phyloP scores from a whole-genome alignment of 2,329 filamentous ascomycete genomes.

The Ascochyta rabiei region DNA sequence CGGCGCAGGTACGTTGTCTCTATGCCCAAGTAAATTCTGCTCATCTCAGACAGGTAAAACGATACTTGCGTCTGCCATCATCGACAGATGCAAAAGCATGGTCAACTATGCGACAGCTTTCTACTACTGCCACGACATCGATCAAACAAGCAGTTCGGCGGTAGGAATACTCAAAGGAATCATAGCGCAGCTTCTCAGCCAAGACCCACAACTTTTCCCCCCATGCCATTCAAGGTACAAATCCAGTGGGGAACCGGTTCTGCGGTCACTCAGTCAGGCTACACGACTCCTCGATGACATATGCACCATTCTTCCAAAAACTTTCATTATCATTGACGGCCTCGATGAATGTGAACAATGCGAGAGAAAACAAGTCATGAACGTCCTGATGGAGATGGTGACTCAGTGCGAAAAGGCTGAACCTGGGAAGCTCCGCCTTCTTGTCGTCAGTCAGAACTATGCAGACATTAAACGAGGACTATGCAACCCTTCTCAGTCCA shows the following conservation, averaged over 20 bases:
- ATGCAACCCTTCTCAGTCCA: constrained; percentile 2
- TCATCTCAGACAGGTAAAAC: constrained; percentile 31
- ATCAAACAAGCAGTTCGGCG: constrained; percentile 16
- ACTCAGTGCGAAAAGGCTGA: constrained; percentile 20
- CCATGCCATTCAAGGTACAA: constrained; percentile 15
- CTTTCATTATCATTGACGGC: constrained; percentile 34
- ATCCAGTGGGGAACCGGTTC: constrained; percentile 25
- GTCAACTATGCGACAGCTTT: constrained; percentile 18
- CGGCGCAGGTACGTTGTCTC: constrained; percentile 25
- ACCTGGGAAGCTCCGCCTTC: constrained; percentile 28
- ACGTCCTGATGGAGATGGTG: constrained; percentile 20
- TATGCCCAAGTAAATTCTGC: not conserved
- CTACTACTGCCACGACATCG: constrained; percentile 34
- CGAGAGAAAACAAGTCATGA: constrained; percentile 29
- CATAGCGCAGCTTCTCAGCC: constrained; percentile 24
- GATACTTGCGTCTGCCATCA: constrained; percentile 33
- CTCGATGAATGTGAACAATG: constrained; percentile 28
- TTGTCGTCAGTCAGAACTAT: constrained; percentile 37
- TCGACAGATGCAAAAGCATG: constrained; percentile 24
- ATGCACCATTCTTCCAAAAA: constrained; percentile 21
- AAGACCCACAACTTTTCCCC: constrained; percentile 21
- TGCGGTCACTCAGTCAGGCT: constrained; percentile 20
- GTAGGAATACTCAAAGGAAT: constrained; percentile 27
- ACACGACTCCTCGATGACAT: constrained; percentile 30
- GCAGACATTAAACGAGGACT: constrained; percentile 26